Evolutionary conservation across 805 yeast species (phyloP).

Genomic region (Candida tibetensis): DNA sequence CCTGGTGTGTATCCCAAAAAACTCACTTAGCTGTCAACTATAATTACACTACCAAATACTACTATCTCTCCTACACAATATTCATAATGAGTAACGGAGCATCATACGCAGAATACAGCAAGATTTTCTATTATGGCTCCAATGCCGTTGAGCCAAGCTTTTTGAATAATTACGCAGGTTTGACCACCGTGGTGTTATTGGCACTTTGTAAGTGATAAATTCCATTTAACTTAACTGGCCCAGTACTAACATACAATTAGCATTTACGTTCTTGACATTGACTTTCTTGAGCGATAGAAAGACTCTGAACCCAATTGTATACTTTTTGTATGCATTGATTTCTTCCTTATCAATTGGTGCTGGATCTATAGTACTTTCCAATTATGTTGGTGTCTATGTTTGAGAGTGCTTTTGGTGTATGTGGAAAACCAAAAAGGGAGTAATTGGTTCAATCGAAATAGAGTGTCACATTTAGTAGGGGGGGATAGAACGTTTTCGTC

Average conservation of each 20-base stretch:
- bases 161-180: constrained; percentile 15
- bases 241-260: constrained; percentile 26
- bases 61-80: neutral
- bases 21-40: neutral
- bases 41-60: too few relatives aligned
- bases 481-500: too few relatives aligned
- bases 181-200: constrained; percentile 21
- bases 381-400: constrained; percentile 44
- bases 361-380: constrained; percentile 36
- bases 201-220: constrained; percentile 22
- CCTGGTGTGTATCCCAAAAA: neutral
- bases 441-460: too few relatives aligned
- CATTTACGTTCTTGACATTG: constrained; percentile 28
- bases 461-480: too few relatives aligned
- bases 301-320: constrained; percentile 21
- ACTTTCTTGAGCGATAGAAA: constrained; percentile 29
- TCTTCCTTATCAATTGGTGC: constrained; percentile 40
- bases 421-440: too few relatives aligned
- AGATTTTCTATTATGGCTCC: constrained; percentile 19
- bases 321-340: constrained; percentile 27
- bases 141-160: constrained; percentile 21
- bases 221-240: neutral
- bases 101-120: constrained; percentile 25
- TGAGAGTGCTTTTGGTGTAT: too few relatives aligned
- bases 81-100: constrained; percentile 21